These are phyloP conservation scores for Berberis vulgaris DNA, from an alignment of 164 flowering plant species.

Conservation along the genomic window DNA sequence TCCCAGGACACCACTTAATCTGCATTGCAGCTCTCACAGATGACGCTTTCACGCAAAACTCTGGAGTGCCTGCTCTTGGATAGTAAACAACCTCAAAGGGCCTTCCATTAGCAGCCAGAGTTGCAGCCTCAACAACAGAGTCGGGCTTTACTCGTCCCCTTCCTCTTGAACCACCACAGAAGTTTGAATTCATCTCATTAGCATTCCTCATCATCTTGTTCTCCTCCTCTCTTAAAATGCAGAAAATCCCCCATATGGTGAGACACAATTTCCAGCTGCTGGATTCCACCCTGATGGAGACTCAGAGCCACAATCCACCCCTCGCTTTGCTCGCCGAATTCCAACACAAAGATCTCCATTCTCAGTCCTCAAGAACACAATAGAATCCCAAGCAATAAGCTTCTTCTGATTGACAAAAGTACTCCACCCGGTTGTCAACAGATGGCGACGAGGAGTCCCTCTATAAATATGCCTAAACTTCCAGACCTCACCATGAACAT, in stretches of 20 bases:
- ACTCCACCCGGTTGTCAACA: slow-evolving; percentile 97
- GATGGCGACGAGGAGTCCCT: slow-evolving; percentile 91
- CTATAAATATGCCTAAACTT: slow-evolving; percentile 91
- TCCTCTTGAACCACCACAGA: too few species aligned
- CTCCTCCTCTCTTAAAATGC: too few species aligned
- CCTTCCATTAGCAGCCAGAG: too few species aligned
- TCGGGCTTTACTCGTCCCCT: too few species aligned
- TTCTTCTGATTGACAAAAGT: slow-evolving; percentile 92
- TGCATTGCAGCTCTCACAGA: too few species aligned
- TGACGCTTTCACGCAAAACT: too few species aligned
- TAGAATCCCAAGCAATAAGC: slow-evolving; percentile 90
- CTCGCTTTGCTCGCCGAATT: slow-evolving; percentile 77
- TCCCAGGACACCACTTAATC: too few species aligned
- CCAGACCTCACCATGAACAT: slow-evolving; percentile 92
- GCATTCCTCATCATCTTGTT: too few species aligned
- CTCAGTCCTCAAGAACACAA: slow-evolving; percentile 74
- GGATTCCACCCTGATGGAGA: slow-evolving; percentile 50
- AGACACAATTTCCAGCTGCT: slow-evolving; percentile 24
- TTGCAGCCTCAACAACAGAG: too few species aligned
- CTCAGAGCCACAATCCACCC: slow-evolving; percentile 34
- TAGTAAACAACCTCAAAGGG: too few species aligned
- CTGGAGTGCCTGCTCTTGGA: too few species aligned
- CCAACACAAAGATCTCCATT: slow-evolving; percentile 88
- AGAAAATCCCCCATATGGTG: slow-evolving; percentile 52
- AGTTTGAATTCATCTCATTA: too few species aligned